Evolutionary conservation across 768 basidiomycete species (phyloP), one percentile per base, ranked within the genome.

Genomic region (Tylopilus cervinicoccineus): DNA sequence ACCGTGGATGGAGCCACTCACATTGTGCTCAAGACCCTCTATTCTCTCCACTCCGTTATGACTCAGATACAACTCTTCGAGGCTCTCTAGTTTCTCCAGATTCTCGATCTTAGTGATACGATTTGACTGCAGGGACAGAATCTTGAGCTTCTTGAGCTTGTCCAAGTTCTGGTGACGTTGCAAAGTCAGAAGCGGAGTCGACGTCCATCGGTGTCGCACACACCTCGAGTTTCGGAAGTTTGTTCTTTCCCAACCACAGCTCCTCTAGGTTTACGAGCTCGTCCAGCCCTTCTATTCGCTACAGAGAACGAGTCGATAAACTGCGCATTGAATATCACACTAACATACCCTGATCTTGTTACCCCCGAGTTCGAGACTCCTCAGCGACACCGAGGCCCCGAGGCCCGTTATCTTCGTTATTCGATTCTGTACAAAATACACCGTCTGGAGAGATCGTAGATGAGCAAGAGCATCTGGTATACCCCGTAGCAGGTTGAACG

Each of bases 161-260:
- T 70, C 71, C 22, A 98, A 69, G 54, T 87, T 86, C 89, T 95
- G 54, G 41, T 6, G 28, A 41, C 28, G 2, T 32, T 13, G 27
- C 8, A 19, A 23, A 17, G 16, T 54, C 41, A 43, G 32, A 19
- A 27, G 45, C 24, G 26, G 37, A 13, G 19, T 17, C 19, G 24
- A 22, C 3, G 11, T 2, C 13, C 16, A 34, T 24, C 5, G 8
- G 38, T 4, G 1, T 29, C 12, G 10, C 6, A 51, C 19, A 24
- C 42, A 90, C 91, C 77, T 94, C 88, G 5, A 99, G 77, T 64
- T 81, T 84, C 6, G 83, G 65, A 49, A 99, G 91, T 72, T 97
- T 99, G 66, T 99, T 99, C 77, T 99, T 99, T 8, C 96, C 96
- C 3, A 98, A 70, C 93, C 95, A 98, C 3, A 99, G 73, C 59